Evolutionary conservation across 768 basidiomycete genomes (phyloP), one percentile per base, ranked within the genome.

Genomic region (Paxillus involutus): DNA sequence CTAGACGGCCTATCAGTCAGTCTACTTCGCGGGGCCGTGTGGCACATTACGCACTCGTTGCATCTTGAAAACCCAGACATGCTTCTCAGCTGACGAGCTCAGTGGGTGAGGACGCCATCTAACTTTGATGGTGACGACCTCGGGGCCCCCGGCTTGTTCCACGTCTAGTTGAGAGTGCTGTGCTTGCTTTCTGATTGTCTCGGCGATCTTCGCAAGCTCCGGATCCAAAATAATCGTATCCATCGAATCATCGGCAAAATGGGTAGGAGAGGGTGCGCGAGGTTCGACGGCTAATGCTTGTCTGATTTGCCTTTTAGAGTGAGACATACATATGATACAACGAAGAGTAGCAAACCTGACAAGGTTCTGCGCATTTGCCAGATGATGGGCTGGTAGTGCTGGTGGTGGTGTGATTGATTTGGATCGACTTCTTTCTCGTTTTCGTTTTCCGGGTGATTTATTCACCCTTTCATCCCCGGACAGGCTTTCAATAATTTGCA

Each of bases 351-450:
- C 74, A 50, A 62, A 90, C 90, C 83, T 77, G 46, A 90, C 80
- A 16, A 88, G 68, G 35, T 79, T 73, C 39, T 78, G 79, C 13
- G 87, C 84, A 51, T 76, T 76, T 59, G 81, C 76, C 1, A 85
- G 72, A 51, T 83, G 78, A 30, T 81, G 73, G 10, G 69, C 63
- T 3, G 86, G 72, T 13, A 91, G 67, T 35, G 74, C 75, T 0
- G 89, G 90, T 5, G 89, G 89, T 2, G 90, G 89, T 0, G 89
- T 92, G 37, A 91, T 79, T 4, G 89, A 92, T 21, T 76, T 72
- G 30, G 88, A 90, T 37, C 84, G 83, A 64, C 82, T 85, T 43
- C 84, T 78, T 39, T 72, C 61, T 37, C 77, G 71, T 51, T 77
- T 72, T 53, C 79, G 76, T 56, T 78, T 80, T 29, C 71, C 71